Conservation (phyloP, 495 filamentous ascomycete species). For the Podospora anserina region DNA sequence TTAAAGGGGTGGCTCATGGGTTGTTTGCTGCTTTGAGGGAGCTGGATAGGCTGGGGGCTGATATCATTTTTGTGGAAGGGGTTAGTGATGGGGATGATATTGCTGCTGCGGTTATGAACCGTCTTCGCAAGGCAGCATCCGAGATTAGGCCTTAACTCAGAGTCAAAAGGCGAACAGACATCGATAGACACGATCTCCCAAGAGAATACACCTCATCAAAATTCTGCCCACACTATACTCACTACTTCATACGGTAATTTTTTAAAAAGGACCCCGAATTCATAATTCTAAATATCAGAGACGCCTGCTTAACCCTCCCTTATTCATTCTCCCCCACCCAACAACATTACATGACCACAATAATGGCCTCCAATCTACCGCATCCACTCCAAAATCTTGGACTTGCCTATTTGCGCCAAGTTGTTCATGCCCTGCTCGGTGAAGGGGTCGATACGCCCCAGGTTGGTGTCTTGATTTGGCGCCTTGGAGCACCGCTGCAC, state of each 20-base stretch:
- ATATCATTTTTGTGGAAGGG: slow-evolving; percentile 89
- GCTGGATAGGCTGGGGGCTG: slow-evolving; percentile 72
- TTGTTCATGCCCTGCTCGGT: slow-evolving; percentile 95
- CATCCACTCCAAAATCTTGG: slow-evolving; percentile 85
- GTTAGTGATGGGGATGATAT: slow-evolving; percentile 77
- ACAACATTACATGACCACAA: slow-evolving; percentile 31
- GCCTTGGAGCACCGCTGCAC: slow-evolving; percentile 86
- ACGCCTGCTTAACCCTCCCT: neutral
- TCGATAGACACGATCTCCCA: slow-evolving; percentile 21
- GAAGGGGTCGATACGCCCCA: slow-evolving; percentile 84
- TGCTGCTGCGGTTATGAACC: slow-evolving; percentile 95
- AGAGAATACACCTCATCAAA: slow-evolving; percentile 14
- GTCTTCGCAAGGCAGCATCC: slow-evolving; percentile 81
- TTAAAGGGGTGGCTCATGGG: slow-evolving; percentile 72
- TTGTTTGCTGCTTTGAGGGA: slow-evolving; percentile 84
- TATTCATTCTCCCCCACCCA: neutral
- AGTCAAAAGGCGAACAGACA: slow-evolving; percentile 6
- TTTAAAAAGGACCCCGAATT: neutral
- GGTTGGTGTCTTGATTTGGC: slow-evolving; percentile 84
- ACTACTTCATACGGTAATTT: slow-evolving; percentile 8
- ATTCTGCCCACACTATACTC: slow-evolving; percentile 2
- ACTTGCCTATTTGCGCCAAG: slow-evolving; percentile 91
- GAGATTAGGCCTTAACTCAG: slow-evolving; percentile 45
- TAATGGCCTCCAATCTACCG: slow-evolving; percentile 57
- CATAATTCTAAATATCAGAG: slow-evolving; percentile 4